A percentile compares a stretch with the other conserved stretches of the same genome.
Conservation (phyloP, 331 rosid species). For the Rosa hybrid region DNA sequence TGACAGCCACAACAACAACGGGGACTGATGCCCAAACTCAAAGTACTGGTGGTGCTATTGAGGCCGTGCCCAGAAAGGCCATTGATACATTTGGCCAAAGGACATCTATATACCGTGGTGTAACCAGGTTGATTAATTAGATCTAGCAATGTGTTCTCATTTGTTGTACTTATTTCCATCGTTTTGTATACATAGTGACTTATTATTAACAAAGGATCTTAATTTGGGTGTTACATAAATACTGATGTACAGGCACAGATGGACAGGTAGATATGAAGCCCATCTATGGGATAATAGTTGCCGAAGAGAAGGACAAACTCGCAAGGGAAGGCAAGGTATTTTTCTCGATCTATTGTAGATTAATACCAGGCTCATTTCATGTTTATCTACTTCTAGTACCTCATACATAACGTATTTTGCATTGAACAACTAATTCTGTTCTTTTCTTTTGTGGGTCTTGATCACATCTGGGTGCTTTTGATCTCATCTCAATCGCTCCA, state of each 20-base stretch:
- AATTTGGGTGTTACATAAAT: not conserved
- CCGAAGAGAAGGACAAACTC: conserved; percentile 94
- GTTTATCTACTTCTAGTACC: not conserved
- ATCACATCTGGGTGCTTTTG: not conserved
- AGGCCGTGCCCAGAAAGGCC: conserved; percentile 63
- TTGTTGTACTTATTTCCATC: not conserved
- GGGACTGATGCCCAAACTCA: conserved; percentile 26
- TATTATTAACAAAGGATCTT: not conserved
- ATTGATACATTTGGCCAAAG: conserved; percentile 91
- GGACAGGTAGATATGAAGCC: conserved; percentile 98
- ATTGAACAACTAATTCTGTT: conserved; percentile 23
- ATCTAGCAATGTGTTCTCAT: not conserved
- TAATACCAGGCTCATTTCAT: not conserved
- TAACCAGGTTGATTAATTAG: conserved; percentile 59
- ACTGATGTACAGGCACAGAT: conserved; percentile 63
- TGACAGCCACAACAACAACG: not conserved
- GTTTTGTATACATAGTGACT: not conserved
- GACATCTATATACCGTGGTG: conserved; percentile 96
- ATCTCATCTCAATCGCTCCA: conserved; percentile 20
- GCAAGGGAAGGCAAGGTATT: conserved; percentile 94
- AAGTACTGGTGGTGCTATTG: conserved; percentile 23
- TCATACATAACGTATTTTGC: not conserved
- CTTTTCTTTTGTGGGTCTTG: conserved; percentile 23
- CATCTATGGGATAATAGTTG: conserved; percentile 96
- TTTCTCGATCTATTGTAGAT: not conserved